phyloP scores from a whole-genome alignment of 2,329 filamentous ascomycete genomes.

The Sporothrix luriei region DNA sequence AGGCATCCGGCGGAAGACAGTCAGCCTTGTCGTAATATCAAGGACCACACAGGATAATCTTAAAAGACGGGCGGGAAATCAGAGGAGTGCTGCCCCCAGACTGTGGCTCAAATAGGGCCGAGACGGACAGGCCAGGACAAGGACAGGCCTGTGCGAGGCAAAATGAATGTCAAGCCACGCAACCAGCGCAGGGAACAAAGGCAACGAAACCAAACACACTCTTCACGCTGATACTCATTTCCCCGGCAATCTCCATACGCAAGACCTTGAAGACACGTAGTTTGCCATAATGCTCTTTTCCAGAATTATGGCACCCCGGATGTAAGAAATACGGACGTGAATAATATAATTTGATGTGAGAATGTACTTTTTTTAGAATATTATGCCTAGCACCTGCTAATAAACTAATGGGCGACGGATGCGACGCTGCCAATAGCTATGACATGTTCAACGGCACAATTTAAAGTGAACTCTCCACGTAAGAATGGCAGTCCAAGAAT shows the following conservation, averaged over 20 bases:
- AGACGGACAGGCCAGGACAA: conserved; percentile 8
- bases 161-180: not conserved
- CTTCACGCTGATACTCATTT: too few species aligned
- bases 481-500: not conserved
- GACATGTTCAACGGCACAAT: not conserved
- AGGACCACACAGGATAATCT: not conserved
- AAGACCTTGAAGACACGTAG: too few species aligned
- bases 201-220: too few species aligned
- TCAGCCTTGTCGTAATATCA: not conserved
- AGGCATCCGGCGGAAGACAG: not conserved
- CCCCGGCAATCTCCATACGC: too few species aligned
- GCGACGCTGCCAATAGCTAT: not conserved
- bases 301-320: too few species aligned
- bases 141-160: not conserved
- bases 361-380: not conserved
- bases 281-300: too few species aligned
- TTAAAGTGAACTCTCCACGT: not conserved
- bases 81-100: conserved; percentile 1
- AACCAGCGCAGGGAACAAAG: too few species aligned
- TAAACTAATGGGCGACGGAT: not conserved
- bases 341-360: not conserved
- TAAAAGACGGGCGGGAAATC: conserved; percentile 14
- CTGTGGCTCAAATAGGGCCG: conserved; percentile 22
- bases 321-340: too few species aligned
- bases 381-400: not conserved